A percentile compares a stretch with the other conserved stretches of the same genome.
Conservation (phyloP, 2,329 filamentous ascomycete genomes). For the Colletotrichum caudatum region DNA sequence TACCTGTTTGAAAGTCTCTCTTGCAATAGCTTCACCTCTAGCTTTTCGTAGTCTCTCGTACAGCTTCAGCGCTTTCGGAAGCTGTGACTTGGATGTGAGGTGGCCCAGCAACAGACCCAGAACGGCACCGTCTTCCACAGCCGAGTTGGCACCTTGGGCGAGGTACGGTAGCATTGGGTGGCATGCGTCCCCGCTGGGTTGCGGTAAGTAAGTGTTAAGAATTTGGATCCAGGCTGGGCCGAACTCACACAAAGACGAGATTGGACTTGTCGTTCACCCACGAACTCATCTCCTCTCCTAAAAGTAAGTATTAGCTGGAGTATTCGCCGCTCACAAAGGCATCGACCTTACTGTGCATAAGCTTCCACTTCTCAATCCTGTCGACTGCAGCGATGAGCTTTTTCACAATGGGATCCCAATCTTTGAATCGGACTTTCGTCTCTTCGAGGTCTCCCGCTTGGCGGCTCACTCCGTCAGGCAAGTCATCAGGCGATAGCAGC, state of each 20-base stretch:
- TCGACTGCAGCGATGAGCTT: slow-evolving; percentile 63
- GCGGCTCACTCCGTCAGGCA: slow-evolving; percentile 65
- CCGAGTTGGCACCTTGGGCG: slow-evolving; percentile 75
- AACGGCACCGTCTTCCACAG: slow-evolving; percentile 76
- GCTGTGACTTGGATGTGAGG: slow-evolving; percentile 58
- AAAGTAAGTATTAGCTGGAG: background rate
- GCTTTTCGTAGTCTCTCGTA: slow-evolving; percentile 63
- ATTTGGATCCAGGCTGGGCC: background rate
- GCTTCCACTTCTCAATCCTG: slow-evolving; percentile 75
- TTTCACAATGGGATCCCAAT: slow-evolving; percentile 72
- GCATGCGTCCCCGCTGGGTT: slow-evolving; percentile 66
- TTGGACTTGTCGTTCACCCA: slow-evolving; percentile 68
- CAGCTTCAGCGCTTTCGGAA: slow-evolving; percentile 58
- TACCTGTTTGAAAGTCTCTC: slow-evolving; percentile 65
- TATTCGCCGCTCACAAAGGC: slow-evolving; percentile 8
- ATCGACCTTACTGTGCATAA: slow-evolving; percentile 63
- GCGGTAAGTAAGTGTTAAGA: slow-evolving; percentile 42
- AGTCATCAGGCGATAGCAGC: slow-evolving; percentile 72
- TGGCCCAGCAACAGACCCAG: slow-evolving; percentile 69
- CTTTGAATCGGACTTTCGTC: slow-evolving; percentile 69
- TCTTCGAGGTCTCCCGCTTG: slow-evolving; percentile 68
- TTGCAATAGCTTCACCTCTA: slow-evolving; percentile 66
- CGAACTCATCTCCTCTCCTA: slow-evolving; percentile 61
- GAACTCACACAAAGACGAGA: slow-evolving; percentile 59
- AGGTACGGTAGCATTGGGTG: slow-evolving; percentile 74